Conservation (phyloP, 345 rosid genomes). For the Laguncularia racemosa region DNA sequence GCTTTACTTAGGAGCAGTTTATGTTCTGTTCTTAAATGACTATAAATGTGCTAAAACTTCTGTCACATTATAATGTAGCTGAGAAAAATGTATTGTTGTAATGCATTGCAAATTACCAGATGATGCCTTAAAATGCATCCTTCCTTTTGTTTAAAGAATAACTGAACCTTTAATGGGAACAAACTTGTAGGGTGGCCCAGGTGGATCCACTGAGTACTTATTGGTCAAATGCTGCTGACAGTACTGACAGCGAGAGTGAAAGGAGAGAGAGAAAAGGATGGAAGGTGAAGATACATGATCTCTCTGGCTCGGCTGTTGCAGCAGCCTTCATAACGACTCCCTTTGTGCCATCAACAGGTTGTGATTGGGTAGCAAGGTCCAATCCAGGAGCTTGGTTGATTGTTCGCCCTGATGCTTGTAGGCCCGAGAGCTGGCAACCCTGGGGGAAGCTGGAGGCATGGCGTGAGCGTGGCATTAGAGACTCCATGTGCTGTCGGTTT, state of each 20-base stretch:
- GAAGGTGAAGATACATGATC: constrained; percentile 98
- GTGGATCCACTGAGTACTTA: constrained; percentile 58
- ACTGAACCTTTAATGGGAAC: not conserved
- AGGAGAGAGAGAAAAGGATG: constrained; percentile 94
- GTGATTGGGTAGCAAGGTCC: constrained; percentile 97
- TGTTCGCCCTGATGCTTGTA: constrained; percentile 68
- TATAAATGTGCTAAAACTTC: too few relatives aligned
- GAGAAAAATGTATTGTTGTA: too few relatives aligned
- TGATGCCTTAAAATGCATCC: too few relatives aligned
- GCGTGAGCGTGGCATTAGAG: constrained; percentile 93
- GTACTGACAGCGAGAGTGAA: constrained; percentile 48
- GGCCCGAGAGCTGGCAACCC: constrained; percentile 92
- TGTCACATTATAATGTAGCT: too few relatives aligned
- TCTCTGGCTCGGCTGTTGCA: constrained; percentile 92
- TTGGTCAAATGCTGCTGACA: constrained; percentile 50
- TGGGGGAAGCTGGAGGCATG: constrained; percentile 98
- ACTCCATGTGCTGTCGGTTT: constrained; percentile 79
- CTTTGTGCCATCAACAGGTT: constrained; percentile 89
- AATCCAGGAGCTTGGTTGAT: constrained; percentile 97
- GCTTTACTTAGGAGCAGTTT: too few relatives aligned
- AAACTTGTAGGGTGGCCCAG: constrained; percentile 52
- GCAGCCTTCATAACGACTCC: constrained; percentile 99
- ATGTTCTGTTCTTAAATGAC: too few relatives aligned
- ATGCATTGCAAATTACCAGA: too few relatives aligned
- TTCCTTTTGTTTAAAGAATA: too few relatives aligned